Percentiles rank a stretch among this genome's conserved stretches.
Conservation (phyloP, 23 red algal species). For the Gracilariopsis chorda region DNA sequence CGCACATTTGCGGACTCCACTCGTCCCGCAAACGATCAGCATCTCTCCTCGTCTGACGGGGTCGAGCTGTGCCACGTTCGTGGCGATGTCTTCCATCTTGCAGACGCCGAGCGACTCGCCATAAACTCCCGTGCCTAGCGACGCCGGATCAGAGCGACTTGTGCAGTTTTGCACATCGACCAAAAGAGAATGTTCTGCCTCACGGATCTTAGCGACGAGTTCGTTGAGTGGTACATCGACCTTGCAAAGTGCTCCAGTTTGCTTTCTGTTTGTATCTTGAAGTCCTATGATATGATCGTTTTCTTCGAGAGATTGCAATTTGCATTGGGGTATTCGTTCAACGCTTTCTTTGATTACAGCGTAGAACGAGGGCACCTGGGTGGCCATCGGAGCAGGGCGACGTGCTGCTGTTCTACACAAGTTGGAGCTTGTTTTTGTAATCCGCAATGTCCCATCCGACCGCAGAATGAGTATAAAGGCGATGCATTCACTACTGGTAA, state of each 20-base stretch:
- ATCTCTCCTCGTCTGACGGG: neutral
- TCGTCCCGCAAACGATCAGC: neutral
- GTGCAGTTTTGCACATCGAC: neutral
- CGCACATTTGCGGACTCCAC: neutral
- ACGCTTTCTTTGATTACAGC: neutral
- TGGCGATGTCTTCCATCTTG: neutral
- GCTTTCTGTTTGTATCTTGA: neutral
- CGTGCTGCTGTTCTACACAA: too few relatives aligned
- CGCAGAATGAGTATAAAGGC: too few relatives aligned
- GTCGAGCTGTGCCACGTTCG: neutral
- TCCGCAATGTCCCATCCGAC: too few relatives aligned
- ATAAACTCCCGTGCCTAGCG: neutral
- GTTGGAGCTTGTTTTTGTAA: too few relatives aligned
- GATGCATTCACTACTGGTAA: too few relatives aligned
- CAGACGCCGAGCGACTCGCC: neutral
- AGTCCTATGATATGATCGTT: neutral
- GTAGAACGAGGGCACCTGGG: neutral
- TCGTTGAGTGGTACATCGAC: neutral
- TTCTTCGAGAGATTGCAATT: neutral
- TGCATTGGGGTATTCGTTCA: neutral
- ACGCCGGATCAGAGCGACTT: neutral
- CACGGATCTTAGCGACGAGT: neutral
- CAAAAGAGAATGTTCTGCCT: neutral
- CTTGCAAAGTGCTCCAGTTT: neutral
- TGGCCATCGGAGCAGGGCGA: too few relatives aligned